Percentiles rank a stretch among this genome's conserved stretches.
phyloP scores from a whole-genome alignment of 345 rosid species.

The Rhodomyrtus tomentosa region DNA sequence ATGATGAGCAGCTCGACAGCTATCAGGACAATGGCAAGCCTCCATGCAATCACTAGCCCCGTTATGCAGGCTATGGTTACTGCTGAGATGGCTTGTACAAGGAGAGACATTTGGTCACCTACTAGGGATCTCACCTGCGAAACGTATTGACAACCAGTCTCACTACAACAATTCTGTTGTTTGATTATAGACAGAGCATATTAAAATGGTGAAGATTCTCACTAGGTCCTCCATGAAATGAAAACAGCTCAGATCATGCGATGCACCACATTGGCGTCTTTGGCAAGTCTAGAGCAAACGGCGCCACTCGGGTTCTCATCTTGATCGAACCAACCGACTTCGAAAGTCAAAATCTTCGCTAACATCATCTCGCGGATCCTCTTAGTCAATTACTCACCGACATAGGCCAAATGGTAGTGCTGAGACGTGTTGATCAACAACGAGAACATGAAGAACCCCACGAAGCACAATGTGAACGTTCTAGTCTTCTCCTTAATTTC shows the following conservation, averaged over 20 bases:
- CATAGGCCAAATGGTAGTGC: conserved; percentile 23
- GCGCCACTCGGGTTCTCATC: conserved; percentile 24
- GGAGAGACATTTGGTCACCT: neutral
- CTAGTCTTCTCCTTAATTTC: neutral
- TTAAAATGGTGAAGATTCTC: neutral
- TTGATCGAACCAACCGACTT: conserved; percentile 29
- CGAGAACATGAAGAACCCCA: neutral
- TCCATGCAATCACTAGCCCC: neutral
- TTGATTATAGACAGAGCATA: neutral
- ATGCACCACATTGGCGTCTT: conserved; percentile 23
- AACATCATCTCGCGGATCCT: conserved; percentile 25
- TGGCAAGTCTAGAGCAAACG: conserved; percentile 20
- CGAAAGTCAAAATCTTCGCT: conserved; percentile 21
- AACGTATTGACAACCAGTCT: neutral
- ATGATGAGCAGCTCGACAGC: neutral
- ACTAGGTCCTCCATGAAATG: neutral
- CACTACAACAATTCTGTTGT: neutral
- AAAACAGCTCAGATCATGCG: neutral
- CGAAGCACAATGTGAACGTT: neutral
- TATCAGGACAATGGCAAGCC: conserved; percentile 1
- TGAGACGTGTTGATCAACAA: conserved; percentile 7
- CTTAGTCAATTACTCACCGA: conserved; percentile 22
- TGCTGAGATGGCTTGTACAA: neutral
- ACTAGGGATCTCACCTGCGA: conserved; percentile 2
- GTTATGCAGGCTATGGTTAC: neutral